phyloP scores from a whole-genome alignment of 208 protist genomes.

The Phytomonas sp. region DNA sequence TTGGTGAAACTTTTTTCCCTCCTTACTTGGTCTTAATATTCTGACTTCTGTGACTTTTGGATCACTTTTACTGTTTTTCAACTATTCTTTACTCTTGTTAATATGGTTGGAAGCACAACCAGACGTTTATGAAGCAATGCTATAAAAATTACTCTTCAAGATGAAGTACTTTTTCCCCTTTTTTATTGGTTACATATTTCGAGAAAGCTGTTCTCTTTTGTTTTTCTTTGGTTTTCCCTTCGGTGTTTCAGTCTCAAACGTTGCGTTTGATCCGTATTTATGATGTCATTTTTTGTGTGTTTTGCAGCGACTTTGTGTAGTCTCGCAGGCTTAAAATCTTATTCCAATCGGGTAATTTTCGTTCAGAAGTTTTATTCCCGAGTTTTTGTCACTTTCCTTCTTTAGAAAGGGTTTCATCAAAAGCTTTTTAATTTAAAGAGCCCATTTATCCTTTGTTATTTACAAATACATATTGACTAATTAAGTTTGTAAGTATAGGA shows the following conservation, averaged over 20 bases:
- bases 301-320: too few relatives aligned
- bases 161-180: constrained; percentile 8
- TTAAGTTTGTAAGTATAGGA: background rate
- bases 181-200: background rate
- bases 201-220: background rate
- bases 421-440: constrained; percentile 11
- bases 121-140: too few relatives aligned
- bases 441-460: background rate
- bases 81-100: constrained; percentile 11
- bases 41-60: constrained; percentile 17
- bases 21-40: constrained; percentile 5
- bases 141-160: too few relatives aligned
- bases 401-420: constrained; percentile 3
- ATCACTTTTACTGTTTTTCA: background rate
- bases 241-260: background rate
- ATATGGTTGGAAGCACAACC: background rate
- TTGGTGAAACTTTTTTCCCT: constrained; percentile 16
- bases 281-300: too few relatives aligned
- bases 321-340: background rate
- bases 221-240: background rate
- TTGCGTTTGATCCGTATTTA: too few relatives aligned
- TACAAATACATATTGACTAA: background rate
- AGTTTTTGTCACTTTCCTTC: background rate
- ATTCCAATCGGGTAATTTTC: background rate
- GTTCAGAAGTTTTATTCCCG: background rate